Conservation (phyloP, 352 stramenopile species). For the Globisporangium takayamanum region DNA sequence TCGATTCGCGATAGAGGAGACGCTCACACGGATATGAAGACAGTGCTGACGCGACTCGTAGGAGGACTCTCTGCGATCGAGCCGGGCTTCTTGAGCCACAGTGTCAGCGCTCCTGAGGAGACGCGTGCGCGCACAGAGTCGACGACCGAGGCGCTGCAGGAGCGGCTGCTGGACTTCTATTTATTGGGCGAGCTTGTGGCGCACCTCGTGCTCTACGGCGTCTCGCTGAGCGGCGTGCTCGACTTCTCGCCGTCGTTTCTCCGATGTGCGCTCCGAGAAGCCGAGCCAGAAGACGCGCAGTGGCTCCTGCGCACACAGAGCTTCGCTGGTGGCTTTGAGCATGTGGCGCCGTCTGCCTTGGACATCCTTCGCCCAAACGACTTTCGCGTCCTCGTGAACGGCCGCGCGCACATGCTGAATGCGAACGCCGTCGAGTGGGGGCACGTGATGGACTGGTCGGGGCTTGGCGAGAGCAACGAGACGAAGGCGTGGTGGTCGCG, state of each 20-base stretch:
- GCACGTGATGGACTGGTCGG: slow-evolving; percentile 27
- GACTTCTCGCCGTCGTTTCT: slow-evolving; percentile 56
- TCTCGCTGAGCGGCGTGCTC: slow-evolving; percentile 42
- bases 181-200: slow-evolving; percentile 59
- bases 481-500: slow-evolving; percentile 31
- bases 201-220: slow-evolving; percentile 43
- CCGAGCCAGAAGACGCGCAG: neutral
- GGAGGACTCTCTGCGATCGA: slow-evolving; percentile 22
- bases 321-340: slow-evolving; percentile 51
- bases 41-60: slow-evolving; percentile 33
- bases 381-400: slow-evolving; percentile 52
- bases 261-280: slow-evolving; percentile 23
- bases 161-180: slow-evolving; percentile 39
- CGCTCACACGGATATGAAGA: slow-evolving; percentile 19
- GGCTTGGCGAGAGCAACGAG: neutral
- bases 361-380: slow-evolving; percentile 40
- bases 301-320: slow-evolving; percentile 16
- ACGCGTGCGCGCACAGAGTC: neutral
- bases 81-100: slow-evolving; percentile 28
- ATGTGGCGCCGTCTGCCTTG: slow-evolving; percentile 44
- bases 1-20: slow-evolving; percentile 5
- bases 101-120: neutral
- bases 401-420: slow-evolving; percentile 21
- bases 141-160: slow-evolving; percentile 6
- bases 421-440: slow-evolving; percentile 36